phyloP scores from a whole-genome alignment of 148 eudicot genomes.

The Bassia scoparia region DNA sequence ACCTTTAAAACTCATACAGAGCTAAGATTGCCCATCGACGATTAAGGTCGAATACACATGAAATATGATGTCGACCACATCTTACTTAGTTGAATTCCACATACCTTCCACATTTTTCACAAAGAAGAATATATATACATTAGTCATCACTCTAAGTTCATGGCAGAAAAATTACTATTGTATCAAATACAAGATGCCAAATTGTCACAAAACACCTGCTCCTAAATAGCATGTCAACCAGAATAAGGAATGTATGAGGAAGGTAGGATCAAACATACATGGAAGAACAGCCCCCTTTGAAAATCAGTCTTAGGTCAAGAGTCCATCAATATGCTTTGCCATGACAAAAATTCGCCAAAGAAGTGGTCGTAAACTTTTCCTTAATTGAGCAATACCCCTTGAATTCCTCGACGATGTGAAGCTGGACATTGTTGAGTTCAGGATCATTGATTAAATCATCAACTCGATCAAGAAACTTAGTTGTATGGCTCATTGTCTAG shows the following conservation, averaged over 20 bases:
- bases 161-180: no score
- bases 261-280: slow-evolving; percentile 38
- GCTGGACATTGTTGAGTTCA: slow-evolving; percentile 32
- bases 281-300: slow-evolving; percentile 81
- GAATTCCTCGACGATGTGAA: slow-evolving; percentile 71
- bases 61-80: slow-evolving; percentile 69
- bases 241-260: not conserved
- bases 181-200: no score
- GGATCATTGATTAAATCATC: slow-evolving; percentile 55
- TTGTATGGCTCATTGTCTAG: slow-evolving; percentile 63
- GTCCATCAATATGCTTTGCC: slow-evolving; percentile 74
- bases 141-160: no score
- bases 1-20: slow-evolving; percentile 75
- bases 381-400: slow-evolving; percentile 57
- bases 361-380: slow-evolving; percentile 52
- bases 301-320: slow-evolving; percentile 69
- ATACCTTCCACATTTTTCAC: slow-evolving; percentile 43
- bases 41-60: slow-evolving; percentile 60
- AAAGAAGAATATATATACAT: not conserved
- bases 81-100: slow-evolving; percentile 60
- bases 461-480: slow-evolving; percentile 63
- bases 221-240: no score
- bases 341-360: slow-evolving; percentile 72
- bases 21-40: slow-evolving; percentile 75
- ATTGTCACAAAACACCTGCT: no score